These are phyloP conservation scores for Otatea glauca DNA, from an alignment of 176 grass and related monocot species.

Conservation along the genomic window DNA sequence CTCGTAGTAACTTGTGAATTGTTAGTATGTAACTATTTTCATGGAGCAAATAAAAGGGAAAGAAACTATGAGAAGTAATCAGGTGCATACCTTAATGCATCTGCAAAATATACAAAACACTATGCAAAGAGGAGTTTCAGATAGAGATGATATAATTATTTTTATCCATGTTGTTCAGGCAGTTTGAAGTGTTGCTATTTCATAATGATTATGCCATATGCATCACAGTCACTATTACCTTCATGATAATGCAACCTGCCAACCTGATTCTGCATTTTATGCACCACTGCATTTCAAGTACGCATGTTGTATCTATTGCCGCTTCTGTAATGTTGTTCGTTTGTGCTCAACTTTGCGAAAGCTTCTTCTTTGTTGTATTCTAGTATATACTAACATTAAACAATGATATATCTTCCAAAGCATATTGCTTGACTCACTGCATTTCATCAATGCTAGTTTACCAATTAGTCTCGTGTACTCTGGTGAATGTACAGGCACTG, in stretches of 20 bases:
- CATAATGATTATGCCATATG: constrained; percentile 12
- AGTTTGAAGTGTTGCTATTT: constrained; percentile 8
- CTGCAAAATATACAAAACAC: constrained; percentile 18
- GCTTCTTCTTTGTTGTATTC: neutral
- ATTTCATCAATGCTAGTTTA: constrained; percentile 27
- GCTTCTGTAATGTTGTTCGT: constrained; percentile 33
- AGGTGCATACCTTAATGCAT: constrained; percentile 8
- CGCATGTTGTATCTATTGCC: neutral
- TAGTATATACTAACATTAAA: too few species aligned
- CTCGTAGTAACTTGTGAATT: constrained; percentile 32
- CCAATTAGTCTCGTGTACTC: constrained; percentile 5
- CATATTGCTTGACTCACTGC: neutral
- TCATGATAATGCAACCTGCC: constrained; percentile 4
- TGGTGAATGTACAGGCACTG: constrained; percentile 21
- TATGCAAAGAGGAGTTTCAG: constrained; percentile 14
- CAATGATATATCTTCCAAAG: constrained; percentile 9
- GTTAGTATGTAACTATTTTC: neutral
- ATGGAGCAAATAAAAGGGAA: constrained; percentile 27
- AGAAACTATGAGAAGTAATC: constrained; percentile 17
- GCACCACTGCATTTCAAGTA: neutral
- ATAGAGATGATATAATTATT: constrained; percentile 32
- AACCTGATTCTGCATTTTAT: constrained; percentile 34
- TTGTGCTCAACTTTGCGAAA: constrained; percentile 16
- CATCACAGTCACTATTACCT: constrained; percentile 12
- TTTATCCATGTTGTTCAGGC: neutral